Evolutionary conservation across 1,139 yeast genomes (phyloP), one percentile per base, ranked within the genome.

Genomic region (Lodderomyces theae): DNA sequence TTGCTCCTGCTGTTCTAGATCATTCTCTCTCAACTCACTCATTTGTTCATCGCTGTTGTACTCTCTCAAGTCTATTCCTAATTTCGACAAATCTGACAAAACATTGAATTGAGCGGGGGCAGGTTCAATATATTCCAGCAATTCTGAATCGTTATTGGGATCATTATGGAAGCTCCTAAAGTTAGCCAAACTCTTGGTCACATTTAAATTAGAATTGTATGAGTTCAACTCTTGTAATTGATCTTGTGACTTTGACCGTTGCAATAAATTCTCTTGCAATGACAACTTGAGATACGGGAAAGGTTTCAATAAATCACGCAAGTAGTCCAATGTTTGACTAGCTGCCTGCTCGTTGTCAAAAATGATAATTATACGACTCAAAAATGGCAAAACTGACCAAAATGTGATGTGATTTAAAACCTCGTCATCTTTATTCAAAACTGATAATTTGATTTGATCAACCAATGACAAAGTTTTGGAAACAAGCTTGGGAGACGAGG

Each of bases 351-450:
- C 72, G 16, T 61, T 58, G 42, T 58, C 56, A 44, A 74, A 55
- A 5, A 72, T 69, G 25, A 74, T 60, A 16, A 74, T 69, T 11
- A 71, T 57, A 24, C 80, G 54, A 37, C 57, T 60, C 39, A 74
- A 57, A 41, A 69, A 70, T 9, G 77, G 68, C 29, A 74, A 51
- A 38, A 64, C 69, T 9, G 75, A 64, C 79, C 79, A 74, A 45
- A 70, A 62, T 34, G 61, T 56, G 26, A 74, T 65, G 32, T 62
- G 51, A 34, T 58, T 56, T 23, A 64, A 41, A 35, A 46, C 59
- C 42, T 58, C 57, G 33, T 60, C 65, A 24, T 56, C 57, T 15
- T 53, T 52, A 40, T 65, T 66, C 32, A 68, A 54, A 1, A 69
- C 57, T 3, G 56, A 53, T 38, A 64, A 51, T 44, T 69, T 71